Evolutionary conservation across 2,329 filamentous ascomycete species (phyloP).

Genomic region (Fusarium sp.): DNA sequence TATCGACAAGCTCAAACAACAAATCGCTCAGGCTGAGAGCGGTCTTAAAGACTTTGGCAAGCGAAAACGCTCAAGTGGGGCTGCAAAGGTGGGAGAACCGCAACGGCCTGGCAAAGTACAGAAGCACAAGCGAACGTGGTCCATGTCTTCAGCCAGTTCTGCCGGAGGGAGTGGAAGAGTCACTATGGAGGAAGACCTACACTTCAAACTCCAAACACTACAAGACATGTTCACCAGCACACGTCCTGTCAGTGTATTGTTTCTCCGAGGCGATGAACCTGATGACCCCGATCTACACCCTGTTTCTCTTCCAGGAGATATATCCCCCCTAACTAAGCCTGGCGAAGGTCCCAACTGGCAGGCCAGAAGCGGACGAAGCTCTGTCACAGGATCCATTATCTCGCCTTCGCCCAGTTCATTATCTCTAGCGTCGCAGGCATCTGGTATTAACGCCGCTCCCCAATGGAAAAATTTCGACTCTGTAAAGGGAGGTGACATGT

Average conservation of each 20-base stretch:
- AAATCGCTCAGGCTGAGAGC: slow-evolving; percentile 82
- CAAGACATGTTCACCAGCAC: slow-evolving; percentile 93
- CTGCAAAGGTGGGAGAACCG: slow-evolving; percentile 60
- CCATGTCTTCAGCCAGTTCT: slow-evolving; percentile 84
- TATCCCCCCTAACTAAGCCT: slow-evolving; percentile 68
- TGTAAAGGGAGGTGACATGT: slow-evolving; percentile 62
- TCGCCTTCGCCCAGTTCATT: slow-evolving; percentile 76
- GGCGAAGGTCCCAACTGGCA: slow-evolving; percentile 65
- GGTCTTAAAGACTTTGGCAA: slow-evolving; percentile 76
- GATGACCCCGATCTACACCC: slow-evolving; percentile 86
- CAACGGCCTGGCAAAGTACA: slow-evolving; percentile 82
- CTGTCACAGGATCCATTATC: slow-evolving; percentile 71
- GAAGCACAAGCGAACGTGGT: slow-evolving; percentile 96
- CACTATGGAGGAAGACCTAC: slow-evolving; percentile 79
- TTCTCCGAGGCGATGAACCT: slow-evolving; percentile 79
- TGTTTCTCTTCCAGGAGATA: slow-evolving; percentile 77
- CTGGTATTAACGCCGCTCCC: slow-evolving; percentile 55
- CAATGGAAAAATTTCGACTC: slow-evolving; percentile 71
- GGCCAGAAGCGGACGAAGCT: slow-evolving; percentile 66
- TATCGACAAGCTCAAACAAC: slow-evolving; percentile 95
- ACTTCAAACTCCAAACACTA: slow-evolving; percentile 80
- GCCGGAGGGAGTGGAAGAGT: slow-evolving; percentile 61
- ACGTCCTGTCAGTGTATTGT: slow-evolving; percentile 80
- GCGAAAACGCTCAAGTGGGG: slow-evolving; percentile 68
- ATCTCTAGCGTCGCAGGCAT: slow-evolving; percentile 70